Base-by-base conservation (phyloP, 164 flowering plant species). In the Annona cherimola region DNA sequence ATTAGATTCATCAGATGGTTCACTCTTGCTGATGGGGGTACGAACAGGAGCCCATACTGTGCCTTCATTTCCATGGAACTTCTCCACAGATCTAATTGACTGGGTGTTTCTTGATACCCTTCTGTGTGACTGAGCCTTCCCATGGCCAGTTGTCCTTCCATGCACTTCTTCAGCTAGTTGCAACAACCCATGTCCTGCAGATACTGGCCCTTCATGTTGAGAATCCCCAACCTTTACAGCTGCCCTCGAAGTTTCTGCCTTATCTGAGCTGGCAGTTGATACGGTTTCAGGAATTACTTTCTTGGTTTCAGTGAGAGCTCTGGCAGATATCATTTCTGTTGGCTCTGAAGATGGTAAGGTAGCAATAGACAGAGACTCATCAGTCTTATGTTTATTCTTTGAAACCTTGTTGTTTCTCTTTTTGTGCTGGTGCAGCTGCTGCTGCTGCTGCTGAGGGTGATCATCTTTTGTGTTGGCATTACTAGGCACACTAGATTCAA, bases 41-140 rank as follows among this genome's bases (percentile, higher is more conserved):
- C 83, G 82, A 67, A 96, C 98, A 68, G 99, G 99, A 9, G 99
- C 96, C 99, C 99, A 96, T 4, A 90, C 74, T 75, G 86, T 91
- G 40, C 42, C 55, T 35, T 91, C 97, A 79, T 68, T 72, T 42
- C 83, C 77, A 42, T 86, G 87, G 57, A 73, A 73, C 68, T 87
- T 93, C 45, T 90, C 94, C 0, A 66, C 45, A 8, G 77, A 16
- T 69, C 83, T 84, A 72, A 74, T 77, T 63, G 79, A 74, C 63
- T 87, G 95, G 63, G 84, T 73, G 63, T 73, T 87, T 81, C 86
- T 85, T 26, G 86, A 77, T 70, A 75, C 68, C 82, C 86, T 83
- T 45, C 90, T 90, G 65, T 87, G 64, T 70, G 82, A 83, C 71
- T 88, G 94, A 75, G 89, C 71, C 76, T 85, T 91, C 89, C 84